Conservation (phyloP, 192 early-diverging fungal species). For the Backusella tarrabulga region DNA sequence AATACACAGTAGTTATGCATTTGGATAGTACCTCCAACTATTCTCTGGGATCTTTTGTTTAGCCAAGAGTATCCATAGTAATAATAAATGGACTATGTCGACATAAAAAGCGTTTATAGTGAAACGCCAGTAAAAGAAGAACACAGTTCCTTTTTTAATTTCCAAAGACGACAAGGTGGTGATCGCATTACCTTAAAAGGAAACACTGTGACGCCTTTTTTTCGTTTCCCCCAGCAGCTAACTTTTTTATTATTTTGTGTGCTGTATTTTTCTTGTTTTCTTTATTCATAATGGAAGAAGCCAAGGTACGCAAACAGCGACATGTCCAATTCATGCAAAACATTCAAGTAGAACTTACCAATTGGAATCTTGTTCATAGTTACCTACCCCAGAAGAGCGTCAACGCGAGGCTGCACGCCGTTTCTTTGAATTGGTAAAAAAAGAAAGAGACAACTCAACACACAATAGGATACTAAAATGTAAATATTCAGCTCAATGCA, state of each 20-base stretch:
- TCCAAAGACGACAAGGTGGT: background rate
- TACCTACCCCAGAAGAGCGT: slow-evolving; percentile 13
- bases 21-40: too few relatives aligned
- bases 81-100: background rate
- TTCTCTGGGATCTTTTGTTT: too few relatives aligned
- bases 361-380: background rate
- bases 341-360: background rate
- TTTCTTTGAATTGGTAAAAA: slow-evolving; percentile 16
- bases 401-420: slow-evolving; percentile 11
- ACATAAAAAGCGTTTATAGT: too few relatives aligned
- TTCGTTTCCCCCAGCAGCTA: background rate
- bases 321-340: background rate
- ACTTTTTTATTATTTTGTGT: background rate
- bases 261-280: background rate
- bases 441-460: background rate
- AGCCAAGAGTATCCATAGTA: background rate
- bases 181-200: background rate
- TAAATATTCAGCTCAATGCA: slow-evolving; percentile 12
- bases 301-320: background rate
- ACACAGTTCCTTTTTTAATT: too few relatives aligned
- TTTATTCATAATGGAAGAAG: background rate
- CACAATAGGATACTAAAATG: too few relatives aligned
- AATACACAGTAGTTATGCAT: too few relatives aligned
- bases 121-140: too few relatives aligned
- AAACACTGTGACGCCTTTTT: background rate